phyloP scores from a whole-genome alignment of 2,329 filamentous ascomycete genomes.

The Huntiella decipiens region DNA sequence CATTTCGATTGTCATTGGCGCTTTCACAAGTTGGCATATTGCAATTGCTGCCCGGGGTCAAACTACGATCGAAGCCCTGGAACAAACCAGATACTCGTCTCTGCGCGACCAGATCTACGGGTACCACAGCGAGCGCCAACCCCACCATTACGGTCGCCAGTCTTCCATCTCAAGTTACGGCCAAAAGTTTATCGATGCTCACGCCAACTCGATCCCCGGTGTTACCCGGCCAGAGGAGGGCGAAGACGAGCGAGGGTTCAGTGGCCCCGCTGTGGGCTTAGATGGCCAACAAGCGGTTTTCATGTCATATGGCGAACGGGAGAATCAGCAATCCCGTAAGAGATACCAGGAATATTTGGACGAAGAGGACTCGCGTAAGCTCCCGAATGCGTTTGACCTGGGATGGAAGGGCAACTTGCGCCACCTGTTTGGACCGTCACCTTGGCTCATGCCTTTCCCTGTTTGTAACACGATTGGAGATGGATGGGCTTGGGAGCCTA shows the following conservation, averaged over 20 bases:
- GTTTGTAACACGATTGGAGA: slow-evolving; percentile 74
- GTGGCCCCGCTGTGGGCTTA: slow-evolving; percentile 13
- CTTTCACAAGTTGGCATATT: slow-evolving; percentile 86
- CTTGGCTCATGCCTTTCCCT: slow-evolving; percentile 59
- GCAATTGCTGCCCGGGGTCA: slow-evolving; percentile 59
- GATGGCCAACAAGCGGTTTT: slow-evolving; percentile 24
- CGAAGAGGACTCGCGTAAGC: slow-evolving; percentile 67
- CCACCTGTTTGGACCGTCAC: slow-evolving; percentile 63
- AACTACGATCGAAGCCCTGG: slow-evolving; percentile 90
- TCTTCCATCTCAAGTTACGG: slow-evolving; percentile 39
- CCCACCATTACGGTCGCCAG: slow-evolving; percentile 21
- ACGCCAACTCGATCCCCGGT: slow-evolving; percentile 64
- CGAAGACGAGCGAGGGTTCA: slow-evolving; percentile 31
- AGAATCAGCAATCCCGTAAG: slow-evolving; percentile 33
- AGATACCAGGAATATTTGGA: slow-evolving; percentile 61
- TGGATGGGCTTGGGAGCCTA: slow-evolving; percentile 88
- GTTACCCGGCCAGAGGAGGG: slow-evolving; percentile 69
- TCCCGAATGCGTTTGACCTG: slow-evolving; percentile 87
- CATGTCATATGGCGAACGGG: slow-evolving; percentile 34
- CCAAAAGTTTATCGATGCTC: slow-evolving; percentile 61
- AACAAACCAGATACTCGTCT: slow-evolving; percentile 85
- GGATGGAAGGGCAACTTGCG: slow-evolving; percentile 62
- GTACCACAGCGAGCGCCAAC: slow-evolving; percentile 37
- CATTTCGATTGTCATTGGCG: slow-evolving; percentile 71
- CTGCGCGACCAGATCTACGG: slow-evolving; percentile 51